Base-by-base conservation (phyloP, 768 basidiomycete species). In the Tylopilus felleus region DNA sequence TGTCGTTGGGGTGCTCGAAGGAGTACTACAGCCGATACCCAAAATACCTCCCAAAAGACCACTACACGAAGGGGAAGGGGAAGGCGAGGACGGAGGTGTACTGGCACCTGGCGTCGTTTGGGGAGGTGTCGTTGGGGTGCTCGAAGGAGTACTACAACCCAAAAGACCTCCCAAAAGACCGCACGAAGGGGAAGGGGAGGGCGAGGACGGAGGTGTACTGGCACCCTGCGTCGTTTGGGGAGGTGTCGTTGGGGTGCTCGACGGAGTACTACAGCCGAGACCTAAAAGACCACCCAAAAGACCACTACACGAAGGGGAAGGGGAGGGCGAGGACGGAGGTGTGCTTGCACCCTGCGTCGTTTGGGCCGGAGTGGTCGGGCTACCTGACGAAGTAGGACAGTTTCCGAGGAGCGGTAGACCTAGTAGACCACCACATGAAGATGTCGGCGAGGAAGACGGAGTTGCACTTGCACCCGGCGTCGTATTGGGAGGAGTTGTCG, bases 341-440 rank as follows among this genome's bases (percentile, higher is more conserved):
- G 36, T 14, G 17, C 8, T n/a, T 14, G 33, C 2, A 9, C 33
- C 33, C 33, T 33, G 33, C 33, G 33, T 33, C 16, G 33, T 33
- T 33, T 13, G 33, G 33, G 33, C 13, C 2, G 33, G 2, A 3
- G 33, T 16, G 13, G 33, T 33, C 33, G 33, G 33, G 3, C 13
- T 33, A 33, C 33, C 16, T 3, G 33, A 14, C n/a, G n/a, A n/a
- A n/a, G n/a, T n/a, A n/a, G 31, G 27, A 35, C 59, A 60, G 17
- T 51, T 62, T 3, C 25, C 25, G 2, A 29, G 29, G 21, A 61
- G 8, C 1, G 55, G 60, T 5, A 62, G 42, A n/a, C 60, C 62
- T 4, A 63, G 9, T 0, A 48, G 35, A 36, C 35, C 38, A 27
- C 17, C 35, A 13, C 47, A 48, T 17, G 47, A 38, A 10, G 28